Conservation (phyloP, 768 basidiomycete species). For the Leucosporidium yakuticum region DNA sequence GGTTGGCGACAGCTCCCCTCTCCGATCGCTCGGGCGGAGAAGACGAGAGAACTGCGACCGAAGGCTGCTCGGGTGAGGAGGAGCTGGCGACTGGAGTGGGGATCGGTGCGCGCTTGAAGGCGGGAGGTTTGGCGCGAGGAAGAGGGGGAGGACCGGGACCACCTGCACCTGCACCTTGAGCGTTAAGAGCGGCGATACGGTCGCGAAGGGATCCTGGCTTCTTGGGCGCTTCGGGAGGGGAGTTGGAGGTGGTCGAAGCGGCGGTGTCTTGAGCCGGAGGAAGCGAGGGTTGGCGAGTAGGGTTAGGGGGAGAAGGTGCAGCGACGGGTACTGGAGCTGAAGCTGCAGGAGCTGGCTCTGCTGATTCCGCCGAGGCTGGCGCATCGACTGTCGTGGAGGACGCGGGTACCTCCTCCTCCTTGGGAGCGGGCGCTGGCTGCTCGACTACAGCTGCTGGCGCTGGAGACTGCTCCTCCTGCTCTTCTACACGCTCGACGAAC, state of each 20-base stretch:
- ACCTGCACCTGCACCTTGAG: background rate
- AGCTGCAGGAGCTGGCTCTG: background rate
- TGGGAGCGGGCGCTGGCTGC: background rate
- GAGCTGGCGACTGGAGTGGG: slow-evolving; percentile 14
- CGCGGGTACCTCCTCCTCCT: background rate
- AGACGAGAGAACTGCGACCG: background rate
- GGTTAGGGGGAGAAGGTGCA: background rate
- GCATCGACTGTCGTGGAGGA: background rate
- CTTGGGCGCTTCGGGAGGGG: slow-evolving; percentile 11
- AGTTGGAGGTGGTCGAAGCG: background rate
- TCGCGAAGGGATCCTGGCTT: slow-evolving; percentile 25
- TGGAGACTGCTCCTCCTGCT: background rate
- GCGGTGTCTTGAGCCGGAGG: background rate
- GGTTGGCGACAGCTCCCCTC: no score
- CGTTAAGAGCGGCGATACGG: slow-evolving; percentile 29
- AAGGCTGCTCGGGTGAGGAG: slow-evolving; percentile 2
- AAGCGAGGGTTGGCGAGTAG: background rate
- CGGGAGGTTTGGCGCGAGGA: slow-evolving; percentile 16
- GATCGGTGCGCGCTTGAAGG: slow-evolving; percentile 23
- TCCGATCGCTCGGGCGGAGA: background rate
- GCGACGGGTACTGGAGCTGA: slow-evolving; percentile 1
- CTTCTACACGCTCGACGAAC: slow-evolving; percentile 18
- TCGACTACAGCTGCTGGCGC: background rate
- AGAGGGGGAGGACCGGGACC: slow-evolving; percentile 8
- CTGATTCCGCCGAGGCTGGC: background rate